Evolutionary conservation across 2,329 filamentous ascomycete genomes (phyloP), one percentile per base, ranked within the genome.

Genomic region (Fusarium napiforme): DNA sequence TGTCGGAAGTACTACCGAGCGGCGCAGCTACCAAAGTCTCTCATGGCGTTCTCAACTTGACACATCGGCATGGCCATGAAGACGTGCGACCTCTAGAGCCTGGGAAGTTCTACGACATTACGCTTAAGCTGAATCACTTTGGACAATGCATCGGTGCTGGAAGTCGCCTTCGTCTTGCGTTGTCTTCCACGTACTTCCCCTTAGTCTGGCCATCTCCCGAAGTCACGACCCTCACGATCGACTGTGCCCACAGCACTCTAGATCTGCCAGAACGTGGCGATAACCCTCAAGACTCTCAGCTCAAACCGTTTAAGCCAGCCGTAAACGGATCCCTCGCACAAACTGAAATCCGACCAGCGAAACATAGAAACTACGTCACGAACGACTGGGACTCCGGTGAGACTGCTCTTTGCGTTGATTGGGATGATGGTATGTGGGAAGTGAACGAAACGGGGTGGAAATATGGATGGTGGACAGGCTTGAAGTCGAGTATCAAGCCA

Each of bases 171-270:
- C 63, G 63, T 1, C 36, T 65, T 36, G 63, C 63, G 2, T 4
- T 65, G 5, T 65, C 63, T 1, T 56, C 63, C 0, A 56, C 63
- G 3, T 65, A 64, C 23, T 65, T 65, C 28, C 63, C 63, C 19
- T 23, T 65, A 21, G 47, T 64, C 16, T 65, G 63, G 63, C 59
- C 63, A 21, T 65, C 63, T 19, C 59, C 63, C 5, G 36, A 64
- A 19, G 16, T 30, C 10, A 65, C 63, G 1, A 64, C 30, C 2
- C 47, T 65, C 5, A 56, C 47, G 0, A n/a, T 64, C 2, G 40
- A 64, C 5, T 64, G 63, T 16, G 36, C 47, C 15, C 23, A 47
- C 5, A 63, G 60, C 2, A 16, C 19, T 16, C 15, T 63, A 2
- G 28, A 63, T 5, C 42, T 63, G 0, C 53, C 60, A 7, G 7